A percentile compares a stretch with the other conserved stretches of the same genome.
phyloP scores from a whole-genome alignment of 2,329 filamentous ascomycete genomes.

The Colletotrichum chrysophilum region DNA sequence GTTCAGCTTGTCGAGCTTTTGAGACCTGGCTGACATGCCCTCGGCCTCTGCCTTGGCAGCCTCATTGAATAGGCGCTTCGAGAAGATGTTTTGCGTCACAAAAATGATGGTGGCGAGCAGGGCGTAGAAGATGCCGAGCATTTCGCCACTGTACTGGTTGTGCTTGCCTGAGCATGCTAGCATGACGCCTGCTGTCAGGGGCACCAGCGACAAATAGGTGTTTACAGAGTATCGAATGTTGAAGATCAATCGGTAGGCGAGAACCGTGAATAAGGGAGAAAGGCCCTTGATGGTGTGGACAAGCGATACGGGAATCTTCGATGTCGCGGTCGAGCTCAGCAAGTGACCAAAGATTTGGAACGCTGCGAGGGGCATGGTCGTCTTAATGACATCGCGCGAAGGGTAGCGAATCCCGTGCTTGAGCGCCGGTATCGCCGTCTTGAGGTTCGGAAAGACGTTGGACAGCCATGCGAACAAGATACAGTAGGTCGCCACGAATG shows the following conservation, averaged over 20 bases:
- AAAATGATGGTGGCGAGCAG: slow-evolving; percentile 92
- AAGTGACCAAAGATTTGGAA: slow-evolving; percentile 96
- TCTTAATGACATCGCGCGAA: slow-evolving; percentile 79
- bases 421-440: slow-evolving; percentile 76
- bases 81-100: slow-evolving; percentile 98
- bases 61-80: slow-evolving; percentile 97
- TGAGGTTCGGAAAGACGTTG: slow-evolving; percentile 72
- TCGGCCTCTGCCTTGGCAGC: slow-evolving; percentile 85
- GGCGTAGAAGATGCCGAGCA: slow-evolving; percentile 88
- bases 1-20: slow-evolving; percentile 96
- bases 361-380: slow-evolving; percentile 86
- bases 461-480: slow-evolving; percentile 80
- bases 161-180: slow-evolving; percentile 89
- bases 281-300: slow-evolving; percentile 99
- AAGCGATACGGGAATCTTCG: slow-evolving; percentile 92
- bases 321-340: slow-evolving; percentile 90
- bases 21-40: slow-evolving; percentile 61
- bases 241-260: slow-evolving; percentile 90
- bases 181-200: slow-evolving; percentile 92
- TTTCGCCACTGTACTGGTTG: slow-evolving; percentile 75
- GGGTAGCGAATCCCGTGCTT: slow-evolving; percentile 84
- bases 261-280: slow-evolving; percentile 91
- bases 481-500: slow-evolving; percentile 89
- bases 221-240: slow-evolving; percentile 85
- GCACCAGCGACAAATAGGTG: slow-evolving; percentile 89